Percentiles rank a stretch among this genome's conserved stretches.
Evolutionary conservation across 331 rosid genomes (phyloP).

Genomic region (Stylosanthes scabra): DNA sequence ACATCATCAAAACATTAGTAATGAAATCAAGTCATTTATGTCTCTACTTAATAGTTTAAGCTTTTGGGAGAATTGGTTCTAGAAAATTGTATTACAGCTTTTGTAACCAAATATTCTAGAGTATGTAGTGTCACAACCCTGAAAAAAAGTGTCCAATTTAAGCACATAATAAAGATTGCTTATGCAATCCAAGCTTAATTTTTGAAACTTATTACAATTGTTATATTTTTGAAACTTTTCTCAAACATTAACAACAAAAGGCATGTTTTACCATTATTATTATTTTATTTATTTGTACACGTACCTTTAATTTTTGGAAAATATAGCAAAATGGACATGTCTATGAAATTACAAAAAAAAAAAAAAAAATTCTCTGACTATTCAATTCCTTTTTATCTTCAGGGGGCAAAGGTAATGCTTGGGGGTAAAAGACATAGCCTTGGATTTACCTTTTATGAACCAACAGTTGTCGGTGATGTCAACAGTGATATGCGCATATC

Average conservation of each 20-base stretch:
- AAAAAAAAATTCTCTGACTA: slow-evolving; percentile 34
- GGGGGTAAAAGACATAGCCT: slow-evolving; percentile 97
- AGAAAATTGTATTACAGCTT: background rate
- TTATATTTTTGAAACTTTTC: no score
- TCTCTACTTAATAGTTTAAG: background rate
- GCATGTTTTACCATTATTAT: no score
- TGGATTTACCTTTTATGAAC: slow-evolving; percentile 90
- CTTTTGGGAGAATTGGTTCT: background rate
- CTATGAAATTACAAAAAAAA: slow-evolving; percentile 21
- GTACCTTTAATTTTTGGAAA: slow-evolving; percentile 15
- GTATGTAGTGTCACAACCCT: background rate
- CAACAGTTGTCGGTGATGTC: slow-evolving; percentile 78
- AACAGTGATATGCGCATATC: slow-evolving; percentile 76
- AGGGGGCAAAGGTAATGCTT: slow-evolving; percentile 91
- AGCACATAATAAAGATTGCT: background rate
- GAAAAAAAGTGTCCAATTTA: background rate
- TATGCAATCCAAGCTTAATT: background rate
- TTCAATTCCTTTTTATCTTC: slow-evolving; percentile 41
- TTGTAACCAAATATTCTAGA: no score
- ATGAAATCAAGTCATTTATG: background rate
- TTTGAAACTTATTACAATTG: no score
- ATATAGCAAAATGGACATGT: slow-evolving; percentile 16
- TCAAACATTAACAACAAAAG: no score
- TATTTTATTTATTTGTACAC: background rate
- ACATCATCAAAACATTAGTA: background rate